A percentile compares a stretch with the other conserved stretches of the same genome.
phyloP scores from a whole-genome alignment of 257 asterid species.

The Jacaranda copaia region DNA sequence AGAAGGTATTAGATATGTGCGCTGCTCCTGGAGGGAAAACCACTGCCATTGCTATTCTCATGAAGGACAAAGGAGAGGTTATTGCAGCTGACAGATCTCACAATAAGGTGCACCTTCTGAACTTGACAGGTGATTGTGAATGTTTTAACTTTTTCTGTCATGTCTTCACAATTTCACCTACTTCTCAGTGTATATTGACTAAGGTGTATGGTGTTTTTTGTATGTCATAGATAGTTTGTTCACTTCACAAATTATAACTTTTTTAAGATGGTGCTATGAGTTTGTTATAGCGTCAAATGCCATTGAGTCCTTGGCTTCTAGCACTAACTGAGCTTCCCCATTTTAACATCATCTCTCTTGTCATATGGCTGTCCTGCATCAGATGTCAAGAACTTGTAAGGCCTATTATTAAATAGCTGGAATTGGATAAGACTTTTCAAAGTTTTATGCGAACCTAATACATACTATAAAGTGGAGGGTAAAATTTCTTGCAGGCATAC shows the following conservation, averaged over 20 bases:
- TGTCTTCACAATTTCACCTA: constrained; percentile 2
- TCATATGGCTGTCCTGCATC: not conserved
- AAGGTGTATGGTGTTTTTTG: constrained; percentile 21
- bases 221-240: not conserved
- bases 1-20: constrained; percentile 93
- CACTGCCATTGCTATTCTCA: constrained; percentile 92
- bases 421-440: not conserved
- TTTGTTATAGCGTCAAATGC: not conserved
- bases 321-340: not conserved
- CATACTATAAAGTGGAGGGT: constrained; percentile 7
- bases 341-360: not conserved
- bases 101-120: constrained; percentile 94
- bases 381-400: not conserved
- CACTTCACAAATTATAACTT: not conserved
- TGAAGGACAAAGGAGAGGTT: constrained; percentile 94
- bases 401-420: not conserved
- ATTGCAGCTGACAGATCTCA: constrained; percentile 96
- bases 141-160: constrained; percentile 17
- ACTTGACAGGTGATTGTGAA: constrained; percentile 54
- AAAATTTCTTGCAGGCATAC: not conserved
- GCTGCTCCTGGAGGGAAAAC: constrained; percentile 99
- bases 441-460: not conserved
- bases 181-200: constrained; percentile 18
- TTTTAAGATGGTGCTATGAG: constrained; percentile 3
- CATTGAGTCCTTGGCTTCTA: constrained; percentile 11